A percentile compares a stretch with the other conserved stretches of the same genome.
These are phyloP conservation scores for Hawksworthiomyces lignivorus DNA, from an alignment of 2,329 filamentous ascomycete genomes.

Conservation along the genomic window DNA sequence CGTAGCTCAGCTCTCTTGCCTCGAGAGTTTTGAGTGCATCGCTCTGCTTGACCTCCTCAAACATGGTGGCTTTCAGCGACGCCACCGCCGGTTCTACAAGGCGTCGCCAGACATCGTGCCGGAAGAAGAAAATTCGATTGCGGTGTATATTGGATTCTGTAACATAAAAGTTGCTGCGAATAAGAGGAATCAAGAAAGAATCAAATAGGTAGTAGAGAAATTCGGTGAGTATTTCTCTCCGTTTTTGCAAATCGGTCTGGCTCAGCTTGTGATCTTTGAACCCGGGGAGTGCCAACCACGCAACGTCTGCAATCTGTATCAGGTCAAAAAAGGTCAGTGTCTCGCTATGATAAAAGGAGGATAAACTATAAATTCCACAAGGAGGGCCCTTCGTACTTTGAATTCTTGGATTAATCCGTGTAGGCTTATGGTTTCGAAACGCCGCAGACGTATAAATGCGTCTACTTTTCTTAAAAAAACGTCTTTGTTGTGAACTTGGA, in stretches of 20 bases:
- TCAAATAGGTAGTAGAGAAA: slow-evolving; percentile 91
- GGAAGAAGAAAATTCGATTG: slow-evolving; percentile 84
- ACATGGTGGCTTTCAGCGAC: slow-evolving; percentile 61
- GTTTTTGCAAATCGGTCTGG: slow-evolving; percentile 65
- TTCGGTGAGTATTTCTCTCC: slow-evolving; percentile 71
- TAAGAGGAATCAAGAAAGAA: slow-evolving; percentile 78
- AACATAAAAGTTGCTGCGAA: slow-evolving; percentile 85
- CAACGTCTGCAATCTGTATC: slow-evolving; percentile 54
- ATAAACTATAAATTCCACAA: no score
- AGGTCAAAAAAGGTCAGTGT: not conserved
- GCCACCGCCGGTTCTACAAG: slow-evolving; percentile 66
- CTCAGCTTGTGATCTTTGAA: slow-evolving; percentile 50
- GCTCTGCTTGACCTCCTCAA: slow-evolving; percentile 63
- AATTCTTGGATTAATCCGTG: slow-evolving; percentile 71
- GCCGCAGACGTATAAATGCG: slow-evolving; percentile 66
- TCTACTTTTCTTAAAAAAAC: slow-evolving; percentile 63
- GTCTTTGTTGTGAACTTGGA: slow-evolving; percentile 50
- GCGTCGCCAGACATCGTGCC: slow-evolving; percentile 82
- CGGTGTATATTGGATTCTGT: slow-evolving; percentile 80
- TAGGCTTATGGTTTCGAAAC: slow-evolving; percentile 73
- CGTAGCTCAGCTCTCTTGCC: slow-evolving; percentile 62
- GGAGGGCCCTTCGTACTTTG: slow-evolving; percentile 55
- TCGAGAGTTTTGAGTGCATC: slow-evolving; percentile 51
- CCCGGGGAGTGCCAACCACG: slow-evolving; percentile 61
- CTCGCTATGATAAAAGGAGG: not conserved